A percentile compares a stretch with the other conserved stretches of the same genome.
Evolutionary conservation across 192 early-diverging fungal species (phyloP).

Genomic region (Podila verticillata): DNA sequence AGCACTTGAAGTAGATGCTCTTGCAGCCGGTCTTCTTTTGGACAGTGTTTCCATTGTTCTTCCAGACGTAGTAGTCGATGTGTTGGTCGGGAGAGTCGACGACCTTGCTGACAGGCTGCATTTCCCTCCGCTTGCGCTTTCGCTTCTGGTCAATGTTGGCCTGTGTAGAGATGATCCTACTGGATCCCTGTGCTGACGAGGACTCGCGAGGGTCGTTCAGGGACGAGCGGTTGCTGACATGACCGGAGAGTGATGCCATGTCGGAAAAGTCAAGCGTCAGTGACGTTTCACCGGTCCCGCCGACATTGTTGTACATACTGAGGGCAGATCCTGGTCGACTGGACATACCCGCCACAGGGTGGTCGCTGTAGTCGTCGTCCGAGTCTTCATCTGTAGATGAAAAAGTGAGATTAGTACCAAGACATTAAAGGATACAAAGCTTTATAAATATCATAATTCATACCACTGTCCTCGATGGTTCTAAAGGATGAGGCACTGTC

Average conservation of each 20-base stretch:
- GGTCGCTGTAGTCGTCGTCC: slow-evolving; percentile 39
- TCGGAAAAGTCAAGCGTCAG: slow-evolving; percentile 44
- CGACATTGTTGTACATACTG: slow-evolving; percentile 47
- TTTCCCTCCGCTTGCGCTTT: slow-evolving; percentile 6
- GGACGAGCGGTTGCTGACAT: background rate
- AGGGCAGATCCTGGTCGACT: slow-evolving; percentile 44
- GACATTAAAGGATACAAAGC: background rate
- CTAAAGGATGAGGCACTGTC: background rate
- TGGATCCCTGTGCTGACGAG: background rate
- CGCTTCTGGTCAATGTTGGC: background rate
- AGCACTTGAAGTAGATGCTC: slow-evolving; percentile 55
- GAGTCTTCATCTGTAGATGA: slow-evolving; percentile 31
- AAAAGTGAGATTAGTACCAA: background rate
- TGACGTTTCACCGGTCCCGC: slow-evolving; percentile 29
- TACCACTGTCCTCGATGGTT: background rate
- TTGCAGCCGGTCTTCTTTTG: slow-evolving; percentile 54
- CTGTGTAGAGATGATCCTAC: background rate
- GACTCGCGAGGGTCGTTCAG: background rate
- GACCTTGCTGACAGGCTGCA: slow-evolving; percentile 1
- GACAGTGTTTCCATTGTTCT: slow-evolving; percentile 55
- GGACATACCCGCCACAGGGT: slow-evolving; percentile 21
- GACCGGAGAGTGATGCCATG: slow-evolving; percentile 33
- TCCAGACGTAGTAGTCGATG: slow-evolving; percentile 53
- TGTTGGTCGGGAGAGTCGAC: slow-evolving; percentile 12
- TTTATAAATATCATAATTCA: background rate